These are phyloP conservation scores for Rubia yunnanensis DNA, from an alignment of 257 asterid species.

Conservation along the genomic window DNA sequence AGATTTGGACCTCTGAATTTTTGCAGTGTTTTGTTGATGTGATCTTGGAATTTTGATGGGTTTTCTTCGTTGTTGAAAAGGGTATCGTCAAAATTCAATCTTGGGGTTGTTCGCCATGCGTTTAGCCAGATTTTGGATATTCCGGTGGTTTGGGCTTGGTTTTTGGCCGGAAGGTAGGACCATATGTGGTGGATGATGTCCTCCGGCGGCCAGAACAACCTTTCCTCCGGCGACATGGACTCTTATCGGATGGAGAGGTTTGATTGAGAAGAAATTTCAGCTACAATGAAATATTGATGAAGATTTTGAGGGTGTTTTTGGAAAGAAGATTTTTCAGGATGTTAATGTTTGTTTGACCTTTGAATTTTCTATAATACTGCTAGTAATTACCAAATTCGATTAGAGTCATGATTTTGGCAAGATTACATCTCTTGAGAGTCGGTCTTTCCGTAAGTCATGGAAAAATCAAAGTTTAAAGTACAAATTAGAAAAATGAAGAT, in stretches of 20 bases:
- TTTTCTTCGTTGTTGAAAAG: neutral
- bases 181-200: neutral
- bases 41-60: neutral
- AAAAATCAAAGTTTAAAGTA: too few relatives aligned
- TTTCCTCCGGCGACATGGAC: neutral
- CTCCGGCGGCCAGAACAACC: neutral
- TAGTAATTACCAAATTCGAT: too few relatives aligned
- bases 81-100: conserved; percentile 1
- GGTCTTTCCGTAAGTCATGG: too few relatives aligned
- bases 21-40: neutral
- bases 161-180: neutral
- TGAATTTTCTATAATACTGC: too few relatives aligned
- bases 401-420: too few relatives aligned
- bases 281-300: too few relatives aligned
- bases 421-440: too few relatives aligned
- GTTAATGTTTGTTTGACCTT: too few relatives aligned
- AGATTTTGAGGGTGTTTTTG: too few relatives aligned
- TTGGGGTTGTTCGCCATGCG: conserved; percentile 1
- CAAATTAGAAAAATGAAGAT: too few relatives aligned
- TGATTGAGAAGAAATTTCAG: neutral
- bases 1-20: neutral
- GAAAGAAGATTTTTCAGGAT: too few relatives aligned
- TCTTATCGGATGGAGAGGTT: neutral
- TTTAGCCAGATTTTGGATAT: neutral
- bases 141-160: neutral